Percentiles rank a stretch among this genome's conserved stretches.
Conservation (phyloP, 805 yeast species). For the Yarrowia sp. region DNA sequence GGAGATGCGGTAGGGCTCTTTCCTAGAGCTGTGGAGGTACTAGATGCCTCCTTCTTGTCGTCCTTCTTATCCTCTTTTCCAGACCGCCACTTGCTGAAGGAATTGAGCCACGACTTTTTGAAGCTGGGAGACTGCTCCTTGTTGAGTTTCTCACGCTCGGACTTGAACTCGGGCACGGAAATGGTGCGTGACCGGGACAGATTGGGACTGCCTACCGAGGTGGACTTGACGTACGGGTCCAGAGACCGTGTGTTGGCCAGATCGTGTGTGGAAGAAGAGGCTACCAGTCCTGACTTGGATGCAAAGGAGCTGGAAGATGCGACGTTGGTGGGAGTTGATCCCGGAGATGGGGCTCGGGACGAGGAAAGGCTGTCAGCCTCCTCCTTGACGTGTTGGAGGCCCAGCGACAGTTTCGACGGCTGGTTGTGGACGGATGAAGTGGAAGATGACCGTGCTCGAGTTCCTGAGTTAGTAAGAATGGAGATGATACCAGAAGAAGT, state of each 20-base stretch:
- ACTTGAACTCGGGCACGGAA: constrained; percentile 11
- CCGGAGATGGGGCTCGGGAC: not conserved
- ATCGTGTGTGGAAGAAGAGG: not conserved
- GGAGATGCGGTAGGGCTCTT: not conserved
- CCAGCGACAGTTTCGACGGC: constrained; percentile 3
- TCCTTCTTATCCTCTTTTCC: not conserved
- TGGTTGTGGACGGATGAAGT: not conserved
- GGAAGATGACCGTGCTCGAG: not conserved
- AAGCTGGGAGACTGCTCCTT: constrained; percentile 21
- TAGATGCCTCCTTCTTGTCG: not conserved
- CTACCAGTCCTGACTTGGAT: not conserved
- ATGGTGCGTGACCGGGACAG: constrained; percentile 1
- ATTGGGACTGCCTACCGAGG: not conserved
- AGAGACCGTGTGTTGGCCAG: constrained; percentile 3
- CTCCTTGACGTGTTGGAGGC: constrained; percentile 11
- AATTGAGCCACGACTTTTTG: constrained; percentile 18
- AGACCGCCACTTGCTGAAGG: constrained; percentile 1
- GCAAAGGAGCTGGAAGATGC: constrained; percentile 7
- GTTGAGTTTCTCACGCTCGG: constrained; percentile 17
- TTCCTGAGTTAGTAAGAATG: constrained; percentile 1
- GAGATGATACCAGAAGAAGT: too few relatives aligned
- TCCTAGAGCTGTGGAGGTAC: not conserved
- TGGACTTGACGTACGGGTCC: constrained; percentile 8
- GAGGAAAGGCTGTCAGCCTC: not conserved
- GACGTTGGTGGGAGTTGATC: not conserved